Base-by-base conservation (phyloP, 495 filamentous ascomycete genomes). In the Immersiella caudata region DNA sequence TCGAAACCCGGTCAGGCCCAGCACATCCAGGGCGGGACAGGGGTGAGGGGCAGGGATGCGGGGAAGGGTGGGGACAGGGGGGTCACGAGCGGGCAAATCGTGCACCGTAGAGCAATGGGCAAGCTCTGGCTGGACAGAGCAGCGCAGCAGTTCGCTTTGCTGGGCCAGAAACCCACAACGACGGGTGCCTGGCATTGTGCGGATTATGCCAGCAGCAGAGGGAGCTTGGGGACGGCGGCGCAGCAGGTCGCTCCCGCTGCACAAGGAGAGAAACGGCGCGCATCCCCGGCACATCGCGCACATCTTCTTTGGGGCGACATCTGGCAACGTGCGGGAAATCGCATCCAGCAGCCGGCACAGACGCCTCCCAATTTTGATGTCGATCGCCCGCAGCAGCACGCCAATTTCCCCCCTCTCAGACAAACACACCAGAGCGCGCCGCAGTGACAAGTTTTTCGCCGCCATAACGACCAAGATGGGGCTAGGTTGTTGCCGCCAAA, bases 1-100 rank as follows among this genome's bases (percentile, higher is more conserved):
- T n/a, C 56, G 18, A 33, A 59, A 59, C 56, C 56, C 26, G 56
- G 56, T 59, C 18, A 33, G 26, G 56, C 21, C 24, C 56, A 27
- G 56, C 21, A 55, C 52, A 55, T 26, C 52, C 52, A 12, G 52
- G 9, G 24, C 52, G 52, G 52, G 52, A 18, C 40, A 46, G 40
- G 40, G 40, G 40, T 3, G 29, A 33, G 16, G 5, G 9, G 16
- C 40, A 46, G 40, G 40, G 40, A 46, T 46, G 40, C 16, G 40
- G 40, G 40, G 40, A 18, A 46, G 40, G 40, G 40, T 46, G 40
- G 40, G 40, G 14, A 33, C 29, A 33, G 29, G 8, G 29, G 29
- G 29, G 29, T 8, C 4, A 33, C 29, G 29, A 33, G 29, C n/a
- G n/a, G n/a, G 6, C 33, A 12, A 36, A 36, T 12, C 33, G 12